These are phyloP conservation scores for Papiliotrema terrestris DNA, from an alignment of 1,284 basidiomycete genomes.

Conservation along the genomic window DNA sequence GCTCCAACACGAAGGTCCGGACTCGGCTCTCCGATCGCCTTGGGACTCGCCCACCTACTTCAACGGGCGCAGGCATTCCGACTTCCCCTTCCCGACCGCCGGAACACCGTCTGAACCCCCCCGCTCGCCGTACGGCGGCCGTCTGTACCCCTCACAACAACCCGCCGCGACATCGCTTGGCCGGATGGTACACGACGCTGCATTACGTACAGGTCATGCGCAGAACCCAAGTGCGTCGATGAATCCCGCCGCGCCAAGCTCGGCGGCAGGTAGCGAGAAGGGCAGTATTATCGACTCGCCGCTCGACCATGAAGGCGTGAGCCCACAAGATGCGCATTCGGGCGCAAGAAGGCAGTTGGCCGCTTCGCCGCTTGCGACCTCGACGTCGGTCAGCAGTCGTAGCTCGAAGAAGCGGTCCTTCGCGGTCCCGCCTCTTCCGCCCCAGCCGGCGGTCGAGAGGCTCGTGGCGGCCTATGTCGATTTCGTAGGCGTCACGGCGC, in stretches of 20 bases:
- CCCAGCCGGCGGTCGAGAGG: slow-evolving; percentile 49
- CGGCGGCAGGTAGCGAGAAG: slow-evolving; percentile 14
- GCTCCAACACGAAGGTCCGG: slow-evolving; percentile 11
- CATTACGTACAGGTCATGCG: slow-evolving; percentile 43
- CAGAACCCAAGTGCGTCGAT: slow-evolving; percentile 12
- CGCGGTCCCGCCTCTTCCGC: slow-evolving; percentile 47
- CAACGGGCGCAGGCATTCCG: slow-evolving; percentile 24
- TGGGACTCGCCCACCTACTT: slow-evolving; percentile 18
- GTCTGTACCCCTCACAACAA: slow-evolving; percentile 14
- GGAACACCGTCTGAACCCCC: slow-evolving; percentile 16
- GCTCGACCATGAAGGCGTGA: slow-evolving; percentile 15
- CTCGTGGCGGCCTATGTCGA: slow-evolving; percentile 50
- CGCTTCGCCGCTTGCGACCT: slow-evolving; percentile 14
- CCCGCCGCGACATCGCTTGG: slow-evolving; percentile 36
- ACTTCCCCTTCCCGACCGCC: slow-evolving; percentile 22
- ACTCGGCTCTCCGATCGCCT: slow-evolving; percentile 13
- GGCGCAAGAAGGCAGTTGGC: slow-evolving; percentile 1
- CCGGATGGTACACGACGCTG: slow-evolving; percentile 47
- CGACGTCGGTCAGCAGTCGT: slow-evolving; percentile 8
- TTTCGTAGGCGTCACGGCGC: slow-evolving; percentile 50
- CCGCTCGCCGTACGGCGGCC: slow-evolving; percentile 9
- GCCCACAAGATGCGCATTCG: background rate
- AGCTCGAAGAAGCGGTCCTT: slow-evolving; percentile 26
- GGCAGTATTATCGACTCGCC: slow-evolving; percentile 8
- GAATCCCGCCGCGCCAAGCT: slow-evolving; percentile 4